A percentile compares a stretch with the other conserved stretches of the same genome.
These are phyloP conservation scores for Leptoxyphium fumago DNA, from an alignment of 2,329 filamentous ascomycete genomes.

Conservation along the genomic window DNA sequence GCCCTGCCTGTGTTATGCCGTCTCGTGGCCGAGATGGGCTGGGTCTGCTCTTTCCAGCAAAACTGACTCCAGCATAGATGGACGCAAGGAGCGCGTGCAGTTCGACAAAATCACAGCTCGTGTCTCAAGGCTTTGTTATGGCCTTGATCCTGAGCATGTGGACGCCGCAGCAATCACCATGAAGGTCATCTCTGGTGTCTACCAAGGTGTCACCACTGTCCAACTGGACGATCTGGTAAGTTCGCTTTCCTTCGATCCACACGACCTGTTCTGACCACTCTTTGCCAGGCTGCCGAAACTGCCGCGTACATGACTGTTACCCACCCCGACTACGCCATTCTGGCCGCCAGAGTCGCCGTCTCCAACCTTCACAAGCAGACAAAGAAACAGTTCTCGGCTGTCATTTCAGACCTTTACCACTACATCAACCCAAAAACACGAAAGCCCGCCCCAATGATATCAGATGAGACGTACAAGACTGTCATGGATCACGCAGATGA, in stretches of 20 bases:
- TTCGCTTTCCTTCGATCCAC: slow-evolving; percentile 6
- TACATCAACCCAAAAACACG: slow-evolving; percentile 92
- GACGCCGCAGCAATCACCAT: slow-evolving; percentile 96
- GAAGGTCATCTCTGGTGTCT: slow-evolving; percentile 98
- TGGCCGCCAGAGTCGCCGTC: slow-evolving; percentile 93
- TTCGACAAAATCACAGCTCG: slow-evolving; percentile 99
- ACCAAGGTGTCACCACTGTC: slow-evolving; percentile 91
- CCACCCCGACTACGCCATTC: slow-evolving; percentile 96
- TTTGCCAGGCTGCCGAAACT: slow-evolving; percentile 54
- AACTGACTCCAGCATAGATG: slow-evolving; percentile 46
- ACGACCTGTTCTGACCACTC: background rate
- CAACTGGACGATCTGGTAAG: slow-evolving; percentile 93
- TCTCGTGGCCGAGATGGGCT: background rate
- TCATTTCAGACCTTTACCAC: slow-evolving; percentile 83
- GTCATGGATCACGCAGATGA: slow-evolving; percentile 95
- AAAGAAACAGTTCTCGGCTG: slow-evolving; percentile 98
- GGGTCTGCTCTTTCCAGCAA: background rate
- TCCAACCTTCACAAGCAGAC: slow-evolving; percentile 99
- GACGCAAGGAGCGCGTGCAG: slow-evolving; percentile 98
- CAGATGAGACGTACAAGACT: slow-evolving; percentile 73
- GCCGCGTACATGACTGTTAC: slow-evolving; percentile 99
- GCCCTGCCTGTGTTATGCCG: slow-evolving; percentile 2
- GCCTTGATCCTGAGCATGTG: slow-evolving; percentile 86
- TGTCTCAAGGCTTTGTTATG: slow-evolving; percentile 94
- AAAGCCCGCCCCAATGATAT: slow-evolving; percentile 82